Evolutionary conservation across 805 yeast genomes (phyloP).

Genomic region (Metschnikowia santaceciliae): DNA sequence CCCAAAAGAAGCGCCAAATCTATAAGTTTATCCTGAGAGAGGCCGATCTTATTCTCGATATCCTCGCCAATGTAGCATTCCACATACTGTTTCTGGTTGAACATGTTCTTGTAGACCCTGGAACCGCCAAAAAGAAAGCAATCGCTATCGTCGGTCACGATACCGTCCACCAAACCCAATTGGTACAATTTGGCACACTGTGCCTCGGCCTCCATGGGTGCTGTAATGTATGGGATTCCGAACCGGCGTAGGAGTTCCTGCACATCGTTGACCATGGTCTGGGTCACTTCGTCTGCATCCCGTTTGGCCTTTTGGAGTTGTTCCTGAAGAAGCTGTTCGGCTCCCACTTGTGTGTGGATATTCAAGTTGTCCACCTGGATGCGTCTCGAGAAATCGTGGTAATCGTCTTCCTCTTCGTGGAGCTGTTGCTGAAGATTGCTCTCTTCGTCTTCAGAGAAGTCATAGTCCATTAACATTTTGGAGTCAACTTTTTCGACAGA

Average conservation of each 20-base stretch:
- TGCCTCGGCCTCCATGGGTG: slow-evolving; percentile 99
- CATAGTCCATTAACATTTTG: slow-evolving; percentile 46
- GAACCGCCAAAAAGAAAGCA: slow-evolving; percentile 91
- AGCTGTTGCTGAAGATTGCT: slow-evolving; percentile 59
- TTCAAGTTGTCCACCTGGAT: slow-evolving; percentile 22
- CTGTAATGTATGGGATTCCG: slow-evolving; percentile 92
- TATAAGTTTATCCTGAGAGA: slow-evolving; percentile 61
- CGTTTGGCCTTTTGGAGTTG: slow-evolving; percentile 66
- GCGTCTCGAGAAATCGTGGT: slow-evolving; percentile 51
- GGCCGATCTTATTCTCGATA: slow-evolving; percentile 59
- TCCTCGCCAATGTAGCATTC: slow-evolving; percentile 70
- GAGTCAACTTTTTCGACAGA: background rate
- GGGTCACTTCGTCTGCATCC: slow-evolving; percentile 89
- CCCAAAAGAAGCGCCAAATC: slow-evolving; percentile 84
- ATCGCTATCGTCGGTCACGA: slow-evolving; percentile 96
- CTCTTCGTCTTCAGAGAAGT: slow-evolving; percentile 76
- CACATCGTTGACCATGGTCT: slow-evolving; percentile 81
- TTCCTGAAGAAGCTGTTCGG: slow-evolving; percentile 51
- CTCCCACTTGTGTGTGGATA: slow-evolving; percentile 36
- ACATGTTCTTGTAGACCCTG: slow-evolving; percentile 83
- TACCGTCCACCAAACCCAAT: slow-evolving; percentile 84
- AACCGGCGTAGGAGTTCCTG: slow-evolving; percentile 82
- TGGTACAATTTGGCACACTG: slow-evolving; percentile 81
- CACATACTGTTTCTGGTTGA: slow-evolving; percentile 87
- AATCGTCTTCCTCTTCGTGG: slow-evolving; percentile 67